Evolutionary conservation across 2,329 filamentous ascomycete genomes (phyloP), one percentile per base, ranked within the genome.

Genomic region (Claviceps citrina): DNA sequence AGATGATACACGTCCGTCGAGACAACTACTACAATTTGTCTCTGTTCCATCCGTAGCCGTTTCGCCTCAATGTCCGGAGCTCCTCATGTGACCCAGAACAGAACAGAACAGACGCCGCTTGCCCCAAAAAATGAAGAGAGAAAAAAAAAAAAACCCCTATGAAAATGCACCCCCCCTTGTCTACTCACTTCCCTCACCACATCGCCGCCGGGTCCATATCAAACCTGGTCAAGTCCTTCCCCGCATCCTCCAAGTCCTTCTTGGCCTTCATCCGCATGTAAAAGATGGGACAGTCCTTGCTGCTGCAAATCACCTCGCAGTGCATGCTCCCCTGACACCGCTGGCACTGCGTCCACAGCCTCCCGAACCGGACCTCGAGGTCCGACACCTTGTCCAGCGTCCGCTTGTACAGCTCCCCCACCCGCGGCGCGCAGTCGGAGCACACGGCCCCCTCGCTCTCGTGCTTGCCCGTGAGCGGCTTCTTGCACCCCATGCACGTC

Each of bases 231-330:
- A 98, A 61, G 60, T 98, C 91, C 64, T 85, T 93, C 42, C 87
- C 85, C 2, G 80, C 81, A 64, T 98, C 91, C 60, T 96, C 89
- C 30, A 96, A 78, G 58, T 98, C 91, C 68, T 98, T 98, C 73
- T 95, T 93, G 25, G 89, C 89, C 71, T 98, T 98, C 91, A 98
- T 98, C 4, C 91, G 78, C 91, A 98, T 98, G 61, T 98, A 98
- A 62, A 98, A 98, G 54, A 98, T 98, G 1, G 37, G 37, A 10
- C 37, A 39, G 5, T 39, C 37, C 18, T 39, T 39, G 6, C 37
- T 39, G 46, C 81, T 87, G 66, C 91, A 98, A 51, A 98, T 96
- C 40, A 98, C 93, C 61, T 98, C 91, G 59, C 85, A 91, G 64
- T 98, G 91, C 73, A 98, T 82, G 65, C 86, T 95, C 7, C 37